Evolutionary conservation across 345 rosid species (phyloP), one percentile per base, ranked within the genome.

Genomic region (Boechera stricta): DNA sequence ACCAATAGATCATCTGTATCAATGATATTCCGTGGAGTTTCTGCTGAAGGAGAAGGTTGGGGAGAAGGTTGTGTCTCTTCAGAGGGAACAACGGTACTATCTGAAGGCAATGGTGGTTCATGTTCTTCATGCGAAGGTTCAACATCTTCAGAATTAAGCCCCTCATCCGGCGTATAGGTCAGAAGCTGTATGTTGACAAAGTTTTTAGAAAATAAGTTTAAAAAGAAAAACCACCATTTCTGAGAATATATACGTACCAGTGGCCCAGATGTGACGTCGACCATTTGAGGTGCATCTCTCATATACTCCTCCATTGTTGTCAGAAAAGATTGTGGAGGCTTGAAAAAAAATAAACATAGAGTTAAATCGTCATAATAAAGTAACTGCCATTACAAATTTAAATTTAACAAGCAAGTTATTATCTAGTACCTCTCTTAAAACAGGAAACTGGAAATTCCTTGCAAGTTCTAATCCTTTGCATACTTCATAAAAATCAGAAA

Each of bases 391-490:
- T 48, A 39, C 13, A 48, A 45, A 18, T 29, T 55, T 8, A 38
- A 65, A 53, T 44, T 51, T 36, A 63, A 47, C 63, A 41, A 39
- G 49, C 35, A 58, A 64, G 42, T 62, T 73, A 49, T n/a, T 9
- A 69, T 68, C 32, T 16, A 28, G 72, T 82, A 92, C 98, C 90
- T 92, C 96, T 85, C 96, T 84, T 69, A 90, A 73, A 73, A 83
- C 75, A 10, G 98, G 96, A 85, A 93, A 93, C 84, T 93, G 97
- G 64, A 93, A 90, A 75, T 93, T 93, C 81, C 94, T 88, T 31
- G 96, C 98, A 79, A 90, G 89, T 84, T 92, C 94, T 86, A 92
- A 80, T 64, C 96, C 87, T 86, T 86, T 89, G 82, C 96, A 92
- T 53, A 89, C 75, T 79, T 89, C 92, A 78, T 92, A 92, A 81